Evolutionary conservation across 129 eudicot genomes (phyloP).

Genomic region (Centaurea solstitialis): DNA sequence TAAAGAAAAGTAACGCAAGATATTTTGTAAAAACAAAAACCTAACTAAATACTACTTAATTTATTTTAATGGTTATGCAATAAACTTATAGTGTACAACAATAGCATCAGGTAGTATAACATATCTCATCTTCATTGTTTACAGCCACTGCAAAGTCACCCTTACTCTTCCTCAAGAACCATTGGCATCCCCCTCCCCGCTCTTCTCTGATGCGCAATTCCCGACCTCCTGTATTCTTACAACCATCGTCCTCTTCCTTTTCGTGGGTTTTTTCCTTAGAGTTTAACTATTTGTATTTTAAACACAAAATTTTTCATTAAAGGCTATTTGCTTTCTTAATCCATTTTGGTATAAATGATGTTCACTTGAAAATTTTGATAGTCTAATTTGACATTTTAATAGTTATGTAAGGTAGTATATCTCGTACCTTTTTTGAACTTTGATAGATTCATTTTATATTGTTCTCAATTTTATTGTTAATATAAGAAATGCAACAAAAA

Average conservation of each 20-base stretch:
- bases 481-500: not conserved
- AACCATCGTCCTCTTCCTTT: not conserved
- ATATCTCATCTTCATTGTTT: not conserved
- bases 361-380: not conserved
- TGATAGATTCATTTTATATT: too few species aligned
- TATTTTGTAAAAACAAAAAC: too few species aligned
- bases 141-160: not conserved
- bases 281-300: too few species aligned
- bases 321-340: not conserved
- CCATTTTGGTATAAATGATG: not conserved
- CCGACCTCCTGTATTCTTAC: not conserved
- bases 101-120: not conserved
- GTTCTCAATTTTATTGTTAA: not conserved
- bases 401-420: not conserved
- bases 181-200: not conserved
- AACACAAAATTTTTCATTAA: too few species aligned
- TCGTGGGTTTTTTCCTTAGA: too few species aligned
- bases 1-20: not conserved
- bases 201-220: not conserved
- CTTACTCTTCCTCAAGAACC: too few species aligned
- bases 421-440: not conserved
- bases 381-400: not conserved
- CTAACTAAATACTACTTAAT: too few species aligned
- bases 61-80: too few species aligned
- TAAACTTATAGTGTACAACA: too few species aligned